Evolutionary conservation across 1,284 basidiomycete genomes (phyloP).

Genomic region (Trametes versicolor): DNA sequence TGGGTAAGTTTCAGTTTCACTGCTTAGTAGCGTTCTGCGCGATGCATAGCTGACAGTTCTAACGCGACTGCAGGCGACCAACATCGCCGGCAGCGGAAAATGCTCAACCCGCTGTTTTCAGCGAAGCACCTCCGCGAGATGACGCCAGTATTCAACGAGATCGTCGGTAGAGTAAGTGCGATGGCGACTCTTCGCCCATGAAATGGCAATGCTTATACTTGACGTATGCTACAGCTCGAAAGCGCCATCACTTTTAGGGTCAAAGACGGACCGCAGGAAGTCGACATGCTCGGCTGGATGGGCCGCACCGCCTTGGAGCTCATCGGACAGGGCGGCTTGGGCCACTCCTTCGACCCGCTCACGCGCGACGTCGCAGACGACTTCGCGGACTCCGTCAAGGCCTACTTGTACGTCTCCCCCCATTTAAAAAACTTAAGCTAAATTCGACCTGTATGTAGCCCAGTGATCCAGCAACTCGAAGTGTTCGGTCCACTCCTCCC

Average conservation of each 20-base stretch:
- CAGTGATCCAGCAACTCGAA: conserved; percentile 5
- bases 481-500: conserved; percentile 37
- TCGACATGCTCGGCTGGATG: conserved; percentile 50
- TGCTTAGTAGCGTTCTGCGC: not conserved
- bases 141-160: conserved; percentile 16
- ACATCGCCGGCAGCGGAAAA: conserved; percentile 23
- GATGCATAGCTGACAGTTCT: too few relatives aligned
- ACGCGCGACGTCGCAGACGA: conserved; percentile 38
- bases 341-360: conserved; percentile 51
- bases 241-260: conserved; percentile 35
- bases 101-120: conserved; percentile 24
- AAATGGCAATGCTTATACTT: not conserved
- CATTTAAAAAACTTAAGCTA: too few relatives aligned
- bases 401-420: conserved; percentile 27
- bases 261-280: conserved; percentile 31
- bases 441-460: not conserved
- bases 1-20: conserved; percentile 12
- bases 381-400: conserved; percentile 37
- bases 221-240: conserved; percentile 30
- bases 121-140: conserved; percentile 17
- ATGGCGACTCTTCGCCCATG: not conserved
- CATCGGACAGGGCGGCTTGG: conserved; percentile 51
- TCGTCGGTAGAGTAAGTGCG: conserved; percentile 2
- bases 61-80: conserved; percentile 4
- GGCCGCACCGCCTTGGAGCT: conserved; percentile 52